These are phyloP conservation scores for Botryotinia calthae DNA, from an alignment of 2,329 filamentous ascomycete genomes.

Conservation along the genomic window DNA sequence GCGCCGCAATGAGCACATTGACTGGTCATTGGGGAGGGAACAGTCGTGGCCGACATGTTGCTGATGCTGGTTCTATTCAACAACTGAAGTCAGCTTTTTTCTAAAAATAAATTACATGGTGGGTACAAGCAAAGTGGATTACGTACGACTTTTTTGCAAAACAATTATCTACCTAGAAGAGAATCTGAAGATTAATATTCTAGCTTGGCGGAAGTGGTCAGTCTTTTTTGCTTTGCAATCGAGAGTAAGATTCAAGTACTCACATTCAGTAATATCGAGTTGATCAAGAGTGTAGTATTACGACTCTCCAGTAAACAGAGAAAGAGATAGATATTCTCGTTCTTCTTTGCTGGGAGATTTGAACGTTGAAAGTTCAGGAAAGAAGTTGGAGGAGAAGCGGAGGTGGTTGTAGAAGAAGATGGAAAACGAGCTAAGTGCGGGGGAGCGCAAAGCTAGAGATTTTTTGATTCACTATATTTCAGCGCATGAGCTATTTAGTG, in stretches of 20 bases:
- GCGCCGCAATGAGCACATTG: not conserved
- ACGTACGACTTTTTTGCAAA: not conserved
- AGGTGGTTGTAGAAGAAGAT: not conserved
- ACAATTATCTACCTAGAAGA: not conserved
- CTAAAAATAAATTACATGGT: not conserved
- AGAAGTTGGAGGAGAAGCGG: not conserved
- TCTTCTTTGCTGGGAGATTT: not conserved
- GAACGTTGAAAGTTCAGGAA: not conserved
- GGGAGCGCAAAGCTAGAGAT: not conserved
- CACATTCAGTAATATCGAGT: not conserved
- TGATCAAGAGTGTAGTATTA: not conserved
- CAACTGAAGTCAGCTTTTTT: not conserved
- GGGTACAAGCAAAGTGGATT: not conserved
- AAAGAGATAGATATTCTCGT: not conserved
- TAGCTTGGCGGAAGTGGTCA: not conserved
- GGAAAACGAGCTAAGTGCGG: accelerated
- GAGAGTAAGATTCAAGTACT: not conserved
- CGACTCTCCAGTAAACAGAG: not conserved
- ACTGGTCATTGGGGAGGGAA: no score
- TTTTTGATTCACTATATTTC: not conserved
- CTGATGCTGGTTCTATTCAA: not conserved
- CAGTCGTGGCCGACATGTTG: not conserved
- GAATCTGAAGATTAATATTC: not conserved
- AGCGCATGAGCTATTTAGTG: not conserved
- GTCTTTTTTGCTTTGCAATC: no score